Base-by-base conservation (phyloP, 768 basidiomycete species). In the Suillus variegatus region DNA sequence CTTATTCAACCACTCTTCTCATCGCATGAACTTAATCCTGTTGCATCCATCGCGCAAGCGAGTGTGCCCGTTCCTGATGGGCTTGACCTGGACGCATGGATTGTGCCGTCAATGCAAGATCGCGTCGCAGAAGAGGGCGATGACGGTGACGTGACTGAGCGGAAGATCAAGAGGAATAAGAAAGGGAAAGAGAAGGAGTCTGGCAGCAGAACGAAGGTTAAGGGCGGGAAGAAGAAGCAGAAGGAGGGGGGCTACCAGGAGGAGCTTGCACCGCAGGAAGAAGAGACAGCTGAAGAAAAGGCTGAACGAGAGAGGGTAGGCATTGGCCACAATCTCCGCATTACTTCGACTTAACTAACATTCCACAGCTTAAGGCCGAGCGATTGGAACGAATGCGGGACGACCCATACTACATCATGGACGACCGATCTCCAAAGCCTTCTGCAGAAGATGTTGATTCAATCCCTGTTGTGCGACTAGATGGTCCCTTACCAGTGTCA, bases 321-420 rank as follows among this genome's bases (percentile, higher is more conserved):
- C n/a, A 35, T 69, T n/a, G 18, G 43, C 38, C 9, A 10, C 9
- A 18, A 61, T 20, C 20, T 64, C 18, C 36, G 4, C 32, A 16
- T 43, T 36, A 28, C 10, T 18, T 64, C 68, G 63, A 75, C 49
- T 41, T n/a, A 51, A 22, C 6, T 63, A 47, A 64, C 56, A 32
- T 32, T 40, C 65, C 60, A 43, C 69, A 97, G 95, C 84, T 86
- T 54, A 89, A 88, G 69, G 88, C 86, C 35, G 93, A 92, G 69
- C 84, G 93, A 38, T 78, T 88, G 57, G 94, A 90, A 60, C 86
- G 89, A 65, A 81, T 89, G 67, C 86, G 86, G 47, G 92, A 94
- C 67, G 95, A 99, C 73, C 95, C 96, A 5, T 97, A 95, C 78
- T 96, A 97, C 76, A 88, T 97, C 68, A 82, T 88, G 46, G 91